These are phyloP conservation scores for Colletotrichum siamense DNA, from an alignment of 2,329 filamentous ascomycete species.

Conservation along the genomic window DNA sequence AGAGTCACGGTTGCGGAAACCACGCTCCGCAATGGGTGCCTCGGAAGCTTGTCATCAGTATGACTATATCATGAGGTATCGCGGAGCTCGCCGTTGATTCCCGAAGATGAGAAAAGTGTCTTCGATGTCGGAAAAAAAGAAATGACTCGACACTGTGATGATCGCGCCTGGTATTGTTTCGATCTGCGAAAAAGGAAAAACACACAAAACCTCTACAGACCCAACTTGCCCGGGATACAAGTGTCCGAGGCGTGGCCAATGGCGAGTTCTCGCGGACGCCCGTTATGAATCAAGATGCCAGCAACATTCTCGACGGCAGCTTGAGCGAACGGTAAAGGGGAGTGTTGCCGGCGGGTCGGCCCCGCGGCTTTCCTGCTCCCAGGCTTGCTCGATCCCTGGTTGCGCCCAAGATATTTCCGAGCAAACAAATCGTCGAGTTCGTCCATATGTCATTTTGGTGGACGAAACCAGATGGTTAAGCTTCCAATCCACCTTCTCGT, in stretches of 20 bases:
- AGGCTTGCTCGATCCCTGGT: not conserved
- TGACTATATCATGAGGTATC: not conserved
- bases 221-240: not conserved
- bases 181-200: not conserved
- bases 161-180: not conserved
- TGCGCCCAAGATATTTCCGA: not conserved
- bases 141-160: not conserved
- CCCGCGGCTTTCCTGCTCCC: not conserved
- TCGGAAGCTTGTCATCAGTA: not conserved
- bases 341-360: not conserved
- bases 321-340: not conserved
- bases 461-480: not conserved
- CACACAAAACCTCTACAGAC: not conserved
- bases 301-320: not conserved
- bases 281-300: not conserved
- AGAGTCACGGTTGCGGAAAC: not conserved
- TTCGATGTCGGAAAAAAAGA: not conserved
- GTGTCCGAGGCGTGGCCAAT: not conserved
- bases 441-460: not conserved
- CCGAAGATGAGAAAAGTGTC: not conserved
- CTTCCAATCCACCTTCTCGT: not conserved
- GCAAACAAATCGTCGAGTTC: not conserved
- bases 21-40: not conserved
- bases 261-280: not conserved
- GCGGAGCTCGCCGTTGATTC: not conserved